phyloP scores from a whole-genome alignment of 169 alveolate genomes.

The Plasmodium vivax region DNA sequence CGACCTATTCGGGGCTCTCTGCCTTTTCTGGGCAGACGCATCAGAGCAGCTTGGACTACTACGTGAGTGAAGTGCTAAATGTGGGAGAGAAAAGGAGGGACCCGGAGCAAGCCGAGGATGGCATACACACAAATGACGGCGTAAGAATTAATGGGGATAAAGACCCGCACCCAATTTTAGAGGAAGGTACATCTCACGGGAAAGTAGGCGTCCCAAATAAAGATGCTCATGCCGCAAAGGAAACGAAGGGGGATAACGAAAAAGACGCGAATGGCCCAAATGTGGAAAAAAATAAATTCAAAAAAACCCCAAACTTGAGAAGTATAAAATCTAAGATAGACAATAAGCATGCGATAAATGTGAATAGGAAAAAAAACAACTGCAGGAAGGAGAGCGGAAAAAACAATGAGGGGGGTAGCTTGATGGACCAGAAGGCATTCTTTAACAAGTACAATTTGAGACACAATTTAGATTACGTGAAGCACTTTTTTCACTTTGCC shows the following conservation, averaged over 20 bases:
- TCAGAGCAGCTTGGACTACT: not conserved
- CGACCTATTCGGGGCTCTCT: not conserved
- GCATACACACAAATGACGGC: not conserved
- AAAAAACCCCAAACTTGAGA: conserved; percentile 6
- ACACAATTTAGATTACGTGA: conserved; percentile 27
- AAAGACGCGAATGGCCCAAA: conserved; percentile 4
- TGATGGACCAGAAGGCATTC: conserved; percentile 22
- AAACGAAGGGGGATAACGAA: not conserved
- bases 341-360: conserved; percentile 32
- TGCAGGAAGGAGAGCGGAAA: not conserved
- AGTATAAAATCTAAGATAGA: conserved; percentile 52
- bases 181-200: not conserved
- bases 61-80: conserved; percentile 20
- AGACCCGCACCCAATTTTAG: not conserved
- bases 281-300: conserved; percentile 14
- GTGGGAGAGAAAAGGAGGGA: not conserved
- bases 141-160: not conserved
- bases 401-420: not conserved
- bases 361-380: conserved; percentile 4
- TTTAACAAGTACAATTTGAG: conserved; percentile 47
- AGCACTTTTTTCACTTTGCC: conserved; percentile 48
- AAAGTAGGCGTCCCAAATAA: not conserved
- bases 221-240: not conserved
- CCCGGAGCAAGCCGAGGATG: not conserved
- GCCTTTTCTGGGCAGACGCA: not conserved